Conservation (phyloP, 306 rosid genomes). For the Astragalus glycyphyllos region DNA sequence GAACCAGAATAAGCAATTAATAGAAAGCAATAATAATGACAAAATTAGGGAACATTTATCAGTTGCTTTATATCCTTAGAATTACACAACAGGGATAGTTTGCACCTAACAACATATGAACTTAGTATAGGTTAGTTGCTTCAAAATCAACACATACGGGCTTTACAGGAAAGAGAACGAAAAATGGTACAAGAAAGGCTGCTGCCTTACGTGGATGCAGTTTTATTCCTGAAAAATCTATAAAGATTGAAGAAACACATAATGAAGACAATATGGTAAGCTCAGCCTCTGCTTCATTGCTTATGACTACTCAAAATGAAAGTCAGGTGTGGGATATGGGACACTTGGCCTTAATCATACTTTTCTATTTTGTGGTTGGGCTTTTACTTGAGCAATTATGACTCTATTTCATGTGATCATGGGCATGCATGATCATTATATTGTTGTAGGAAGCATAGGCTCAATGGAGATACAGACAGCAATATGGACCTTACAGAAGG, state of each 20-base stretch:
- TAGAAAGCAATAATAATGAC: too few relatives aligned
- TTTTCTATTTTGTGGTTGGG: constrained; percentile 12
- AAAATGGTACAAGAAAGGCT: constrained; percentile 70
- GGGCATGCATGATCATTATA: constrained; percentile 7
- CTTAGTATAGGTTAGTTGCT: too few relatives aligned
- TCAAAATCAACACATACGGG: too few relatives aligned
- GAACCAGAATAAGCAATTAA: too few relatives aligned
- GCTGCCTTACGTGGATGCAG: constrained; percentile 73
- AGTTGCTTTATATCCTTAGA: too few relatives aligned
- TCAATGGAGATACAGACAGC: constrained; percentile 48
- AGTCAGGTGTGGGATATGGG: constrained; percentile 37
- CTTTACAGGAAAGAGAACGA: constrained; percentile 90
- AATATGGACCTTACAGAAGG: constrained; percentile 52
- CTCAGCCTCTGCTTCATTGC: constrained; percentile 57
- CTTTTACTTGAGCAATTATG: constrained; percentile 31
- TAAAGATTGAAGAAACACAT: constrained; percentile 65
- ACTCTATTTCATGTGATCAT: constrained; percentile 27
- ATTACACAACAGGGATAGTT: too few relatives aligned
- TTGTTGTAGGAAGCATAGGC: constrained; percentile 62
- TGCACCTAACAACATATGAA: too few relatives aligned
- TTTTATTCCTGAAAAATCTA: constrained; percentile 59
- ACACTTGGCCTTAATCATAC: constrained; percentile 12
- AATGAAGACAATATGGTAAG: constrained; percentile 64
- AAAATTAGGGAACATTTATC: too few relatives aligned
- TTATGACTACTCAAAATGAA: too few relatives aligned